Evolutionary conservation across 2,329 filamentous ascomycete genomes (phyloP).

Genomic region (Paecilomyces fulvus): DNA sequence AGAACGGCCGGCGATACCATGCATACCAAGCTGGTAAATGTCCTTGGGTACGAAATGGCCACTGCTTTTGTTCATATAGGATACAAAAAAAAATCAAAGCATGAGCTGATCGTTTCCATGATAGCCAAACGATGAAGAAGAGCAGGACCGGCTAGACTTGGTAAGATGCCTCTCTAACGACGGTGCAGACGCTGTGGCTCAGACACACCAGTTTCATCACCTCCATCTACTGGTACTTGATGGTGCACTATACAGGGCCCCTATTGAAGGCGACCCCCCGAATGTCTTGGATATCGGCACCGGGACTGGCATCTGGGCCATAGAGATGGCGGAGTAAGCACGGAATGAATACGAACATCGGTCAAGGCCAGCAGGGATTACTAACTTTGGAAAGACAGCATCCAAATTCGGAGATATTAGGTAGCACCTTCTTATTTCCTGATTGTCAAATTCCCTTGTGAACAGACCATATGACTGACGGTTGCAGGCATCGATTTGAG

Average conservation of each 20-base stretch:
- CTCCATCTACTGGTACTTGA: background rate
- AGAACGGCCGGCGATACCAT: constrained; percentile 16
- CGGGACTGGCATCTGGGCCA: constrained; percentile 19
- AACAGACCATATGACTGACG: background rate
- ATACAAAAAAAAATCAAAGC: background rate
- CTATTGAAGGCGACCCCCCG: background rate
- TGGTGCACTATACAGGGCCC: background rate
- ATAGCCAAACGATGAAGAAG: constrained; percentile 8
- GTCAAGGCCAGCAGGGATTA: background rate
- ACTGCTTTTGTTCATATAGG: background rate
- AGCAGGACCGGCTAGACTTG: constrained; percentile 6
- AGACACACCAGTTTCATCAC: background rate
- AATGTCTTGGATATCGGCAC: constrained; percentile 17
- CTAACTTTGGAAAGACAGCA: background rate
- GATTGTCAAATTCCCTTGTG: background rate
- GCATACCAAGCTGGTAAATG: constrained; percentile 14
- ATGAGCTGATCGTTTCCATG: background rate
- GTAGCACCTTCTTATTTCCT: background rate
- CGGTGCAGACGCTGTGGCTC: background rate
- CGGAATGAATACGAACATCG: background rate
- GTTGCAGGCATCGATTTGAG: constrained; percentile 17
- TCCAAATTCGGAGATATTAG: background rate
- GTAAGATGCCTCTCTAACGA: constrained; percentile 4
- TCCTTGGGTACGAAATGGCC: background rate
- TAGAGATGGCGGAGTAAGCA: constrained; percentile 13